Percentiles rank a stretch among this genome's conserved stretches.
Evolutionary conservation across 805 yeast species (phyloP).

Genomic region (Wickerhamomyces mucosus): DNA sequence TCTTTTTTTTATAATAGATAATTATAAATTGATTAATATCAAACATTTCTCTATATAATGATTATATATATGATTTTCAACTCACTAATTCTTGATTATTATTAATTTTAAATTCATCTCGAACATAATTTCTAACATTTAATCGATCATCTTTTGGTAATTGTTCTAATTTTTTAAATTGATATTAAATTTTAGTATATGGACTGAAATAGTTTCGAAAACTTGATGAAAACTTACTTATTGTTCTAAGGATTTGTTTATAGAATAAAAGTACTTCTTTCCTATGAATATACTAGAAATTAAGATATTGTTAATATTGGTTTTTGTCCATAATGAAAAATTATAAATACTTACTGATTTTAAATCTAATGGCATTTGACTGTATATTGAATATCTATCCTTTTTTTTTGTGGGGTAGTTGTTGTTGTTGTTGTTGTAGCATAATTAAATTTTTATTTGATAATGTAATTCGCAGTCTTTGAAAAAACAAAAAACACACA

Average conservation of each 20-base stretch:
- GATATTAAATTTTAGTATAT: background rate
- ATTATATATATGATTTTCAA: too few species aligned
- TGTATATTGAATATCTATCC: slow-evolving; percentile 1
- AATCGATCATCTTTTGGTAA: slow-evolving; percentile 4
- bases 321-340: background rate
- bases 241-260: slow-evolving; percentile 5
- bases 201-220: too few species aligned
- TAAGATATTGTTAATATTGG: too few species aligned
- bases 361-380: slow-evolving; percentile 5
- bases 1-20: too few species aligned
- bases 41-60: too few species aligned
- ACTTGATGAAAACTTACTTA: too few species aligned
- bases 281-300: slow-evolving; percentile 12
- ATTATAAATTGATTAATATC: too few species aligned
- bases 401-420: too few species aligned
- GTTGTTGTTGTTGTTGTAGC: too few species aligned
- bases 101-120: slow-evolving; percentile 4
- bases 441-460: too few species aligned
- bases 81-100: too few species aligned
- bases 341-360: background rate
- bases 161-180: background rate
- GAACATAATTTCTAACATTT: slow-evolving; percentile 1
- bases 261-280: slow-evolving; percentile 10
- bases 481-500: background rate
- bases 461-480: background rate